Base-by-base conservation (phyloP, 139 green algal genomes). In the Chlorella sorokiniana region DNA sequence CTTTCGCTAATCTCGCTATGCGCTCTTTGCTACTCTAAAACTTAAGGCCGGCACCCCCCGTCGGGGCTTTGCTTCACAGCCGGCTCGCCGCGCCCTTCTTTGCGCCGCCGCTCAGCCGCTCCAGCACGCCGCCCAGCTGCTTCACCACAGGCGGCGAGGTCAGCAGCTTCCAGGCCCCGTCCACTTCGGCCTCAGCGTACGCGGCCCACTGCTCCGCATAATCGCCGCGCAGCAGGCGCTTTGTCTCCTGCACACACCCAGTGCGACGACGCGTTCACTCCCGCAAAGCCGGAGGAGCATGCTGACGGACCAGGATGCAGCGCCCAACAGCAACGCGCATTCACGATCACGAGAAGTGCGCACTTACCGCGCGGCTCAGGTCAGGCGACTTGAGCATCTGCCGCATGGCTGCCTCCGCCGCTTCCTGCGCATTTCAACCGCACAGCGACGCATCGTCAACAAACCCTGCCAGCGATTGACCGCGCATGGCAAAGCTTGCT, bases 161-260 rank as follows among this genome's bases (percentile, higher is more conserved):
- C 0, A 98, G 83, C 69, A 91, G 76, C 5, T 69, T 48, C 92
- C 92, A 98, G 6, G 88, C 94, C 11, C 65, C 79, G n/a, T 83
- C 81, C 1, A 87, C 87, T 82, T 97, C 94, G 3, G 74, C 67
- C 16, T 84, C 86, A 22, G 79, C 78, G 79, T 91, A 95, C 8
- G 74, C 67, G 42, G 85, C 78, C 93, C 93, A 97, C 14, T 88
- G 85, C 4, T 44, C 29, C 1, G 65, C 80, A 76, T 94, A 94
- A 8, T 93, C 88, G 16, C 75, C 86, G 1, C 89, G 74, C 42
- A 93, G 71, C n/a, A 61, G 11, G 14, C 52, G 38, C 69, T 97
- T 97, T 3, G 92, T 96, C 3, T 51, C 40, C 79, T 84, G 63
- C 48, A 71, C 3, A 0, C 8, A 3, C 4, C 1, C 9, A 40